Evolutionary conservation across 1,284 basidiomycete species (phyloP).

Genomic region (Kwoniella shivajii): DNA sequence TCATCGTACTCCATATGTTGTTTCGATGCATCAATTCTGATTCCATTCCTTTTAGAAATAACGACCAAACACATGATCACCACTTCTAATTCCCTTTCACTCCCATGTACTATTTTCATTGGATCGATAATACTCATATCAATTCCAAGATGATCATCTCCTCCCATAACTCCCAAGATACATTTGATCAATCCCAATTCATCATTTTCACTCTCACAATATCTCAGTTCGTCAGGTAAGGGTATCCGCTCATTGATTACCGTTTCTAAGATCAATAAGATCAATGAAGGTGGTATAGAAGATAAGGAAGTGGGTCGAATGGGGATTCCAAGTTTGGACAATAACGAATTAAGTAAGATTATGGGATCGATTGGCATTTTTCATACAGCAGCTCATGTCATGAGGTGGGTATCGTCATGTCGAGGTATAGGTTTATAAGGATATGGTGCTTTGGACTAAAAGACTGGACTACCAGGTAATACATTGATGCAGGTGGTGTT

Average conservation of each 20-base stretch:
- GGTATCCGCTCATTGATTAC: conserved; percentile 21
- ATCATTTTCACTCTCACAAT: conserved; percentile 15
- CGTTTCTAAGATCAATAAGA: conserved; percentile 33
- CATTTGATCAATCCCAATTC: conserved; percentile 34
- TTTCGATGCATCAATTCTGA: conserved; percentile 12
- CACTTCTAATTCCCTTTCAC: conserved; percentile 26
- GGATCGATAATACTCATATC: conserved; percentile 35
- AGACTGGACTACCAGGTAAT: background rate
- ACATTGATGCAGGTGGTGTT: background rate
- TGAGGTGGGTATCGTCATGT: background rate
- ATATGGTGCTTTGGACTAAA: background rate
- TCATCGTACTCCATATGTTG: background rate
- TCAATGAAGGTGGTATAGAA: conserved; percentile 29
- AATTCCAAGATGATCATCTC: conserved; percentile 32
- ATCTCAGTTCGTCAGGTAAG: conserved; percentile 15
- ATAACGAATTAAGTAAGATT: conserved; percentile 28
- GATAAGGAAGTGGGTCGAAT: conserved; percentile 21
- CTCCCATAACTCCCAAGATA: conserved; percentile 34
- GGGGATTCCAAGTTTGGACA: conserved; percentile 26
- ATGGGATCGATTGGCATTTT: conserved; percentile 36
- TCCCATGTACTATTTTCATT: conserved; percentile 23
- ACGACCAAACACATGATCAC: conserved; percentile 38
- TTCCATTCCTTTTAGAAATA: conserved; percentile 30
- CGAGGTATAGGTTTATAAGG: background rate
- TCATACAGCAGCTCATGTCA: background rate